phyloP scores from a whole-genome alignment of 2,329 filamentous ascomycete species.

The Delphinella strobiligena region DNA sequence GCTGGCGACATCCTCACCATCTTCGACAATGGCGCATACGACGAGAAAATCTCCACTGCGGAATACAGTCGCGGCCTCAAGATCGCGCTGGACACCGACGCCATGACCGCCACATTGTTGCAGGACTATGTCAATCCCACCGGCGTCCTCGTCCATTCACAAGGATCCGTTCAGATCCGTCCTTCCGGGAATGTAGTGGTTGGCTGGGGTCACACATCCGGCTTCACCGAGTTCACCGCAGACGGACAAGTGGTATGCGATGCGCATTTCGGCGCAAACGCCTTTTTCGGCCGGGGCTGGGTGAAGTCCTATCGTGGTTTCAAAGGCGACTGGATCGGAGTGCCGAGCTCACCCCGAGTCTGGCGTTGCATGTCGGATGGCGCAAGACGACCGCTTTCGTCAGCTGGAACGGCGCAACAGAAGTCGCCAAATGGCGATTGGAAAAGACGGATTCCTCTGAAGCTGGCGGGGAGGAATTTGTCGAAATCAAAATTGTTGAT shows the following conservation, averaged over 20 bases:
- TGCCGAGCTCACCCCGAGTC: slow-evolving; percentile 4
- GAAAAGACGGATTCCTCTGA: slow-evolving; percentile 13
- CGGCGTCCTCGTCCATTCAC: slow-evolving; percentile 34
- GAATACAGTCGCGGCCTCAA: slow-evolving; percentile 26
- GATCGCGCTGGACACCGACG: slow-evolving; percentile 13
- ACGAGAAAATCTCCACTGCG: slow-evolving; percentile 24
- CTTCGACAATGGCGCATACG: slow-evolving; percentile 12
- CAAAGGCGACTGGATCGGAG: slow-evolving; percentile 20
- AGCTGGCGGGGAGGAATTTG: slow-evolving; percentile 3
- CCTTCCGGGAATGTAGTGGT: slow-evolving; percentile 40
- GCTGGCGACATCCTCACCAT: slow-evolving; percentile 11
- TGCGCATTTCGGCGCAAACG: slow-evolving; percentile 28
- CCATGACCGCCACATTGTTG: slow-evolving; percentile 17
- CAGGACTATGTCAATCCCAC: slow-evolving; percentile 15
- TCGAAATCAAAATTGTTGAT: slow-evolving; percentile 8
- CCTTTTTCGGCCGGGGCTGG: slow-evolving; percentile 26
- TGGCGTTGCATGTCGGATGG: slow-evolving; percentile 26
- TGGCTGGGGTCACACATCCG: slow-evolving; percentile 37
- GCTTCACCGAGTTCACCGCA: slow-evolving; percentile 27
- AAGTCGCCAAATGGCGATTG: slow-evolving; percentile 11
- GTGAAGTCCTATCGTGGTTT: slow-evolving; percentile 35
- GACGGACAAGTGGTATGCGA: slow-evolving; percentile 41
- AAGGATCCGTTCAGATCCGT: slow-evolving; percentile 41
- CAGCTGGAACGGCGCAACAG: slow-evolving; percentile 12
- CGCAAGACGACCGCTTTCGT: slow-evolving; percentile 6